These are phyloP conservation scores for Heritiera littoralis DNA, from an alignment of 345 rosid species.

Conservation along the genomic window DNA sequence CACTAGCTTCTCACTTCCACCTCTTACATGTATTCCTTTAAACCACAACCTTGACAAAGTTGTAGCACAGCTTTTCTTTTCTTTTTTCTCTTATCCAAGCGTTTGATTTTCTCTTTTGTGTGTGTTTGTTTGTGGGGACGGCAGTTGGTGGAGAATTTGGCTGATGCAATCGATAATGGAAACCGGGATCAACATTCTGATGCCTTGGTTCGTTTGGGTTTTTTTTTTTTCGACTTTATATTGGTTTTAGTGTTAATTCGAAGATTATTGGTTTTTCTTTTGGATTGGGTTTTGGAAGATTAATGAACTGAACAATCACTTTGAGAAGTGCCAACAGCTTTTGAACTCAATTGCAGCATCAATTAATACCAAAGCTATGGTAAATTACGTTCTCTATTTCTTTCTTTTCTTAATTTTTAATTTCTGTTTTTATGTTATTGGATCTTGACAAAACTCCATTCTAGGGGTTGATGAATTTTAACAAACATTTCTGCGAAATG, in stretches of 20 bases:
- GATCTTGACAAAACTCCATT: neutral
- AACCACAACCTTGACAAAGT: neutral
- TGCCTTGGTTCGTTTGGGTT: slow-evolving; percentile 56
- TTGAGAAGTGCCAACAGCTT: slow-evolving; percentile 90
- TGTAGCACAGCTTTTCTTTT: neutral
- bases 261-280: neutral
- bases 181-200: slow-evolving; percentile 79
- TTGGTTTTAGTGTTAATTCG: neutral
- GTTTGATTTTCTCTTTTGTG: neutral
- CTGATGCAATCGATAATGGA: slow-evolving; percentile 71
- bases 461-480: neutral
- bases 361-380: slow-evolving; percentile 63
- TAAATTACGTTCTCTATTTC: slow-evolving; percentile 24
- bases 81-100: neutral
- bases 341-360: slow-evolving; percentile 77
- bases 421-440: slow-evolving; percentile 1
- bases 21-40: slow-evolving; percentile 50
- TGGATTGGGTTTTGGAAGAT: slow-evolving; percentile 41
- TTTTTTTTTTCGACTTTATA: neutral
- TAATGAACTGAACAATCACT: slow-evolving; percentile 67
- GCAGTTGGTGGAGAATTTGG: slow-evolving; percentile 74
- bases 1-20: slow-evolving; percentile 89
- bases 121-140: slow-evolving; percentile 6
- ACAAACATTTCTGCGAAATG: neutral
- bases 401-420: neutral